Evolutionary conservation across 2,329 filamentous ascomycete genomes (phyloP).

Genomic region (Biscogniauxia marginata): DNA sequence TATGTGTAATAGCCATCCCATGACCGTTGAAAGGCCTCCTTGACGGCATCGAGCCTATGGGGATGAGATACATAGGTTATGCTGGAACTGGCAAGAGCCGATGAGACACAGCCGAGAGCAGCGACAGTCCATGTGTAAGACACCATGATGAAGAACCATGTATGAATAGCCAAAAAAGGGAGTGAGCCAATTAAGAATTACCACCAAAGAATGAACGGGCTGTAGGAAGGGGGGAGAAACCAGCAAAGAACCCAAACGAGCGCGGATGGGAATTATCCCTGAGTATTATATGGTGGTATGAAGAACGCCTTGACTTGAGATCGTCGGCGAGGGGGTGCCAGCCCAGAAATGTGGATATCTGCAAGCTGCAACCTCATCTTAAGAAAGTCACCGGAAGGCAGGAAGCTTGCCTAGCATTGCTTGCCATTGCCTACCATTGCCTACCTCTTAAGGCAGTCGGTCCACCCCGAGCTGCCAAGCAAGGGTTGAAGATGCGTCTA

Average conservation of each 20-base stretch:
- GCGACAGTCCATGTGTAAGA: constrained; percentile 19
- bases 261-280: constrained; percentile 3
- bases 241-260: constrained; percentile 3
- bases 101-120: constrained; percentile 21
- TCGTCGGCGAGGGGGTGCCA: background rate
- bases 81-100: constrained; percentile 18
- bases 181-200: constrained; percentile 12
- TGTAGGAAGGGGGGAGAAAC: constrained; percentile 9
- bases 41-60: constrained; percentile 58
- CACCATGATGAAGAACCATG: constrained; percentile 24
- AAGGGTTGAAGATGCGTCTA: background rate
- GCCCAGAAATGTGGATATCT: constrained; percentile 2
- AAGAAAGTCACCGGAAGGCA: no score
- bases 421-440: background rate
- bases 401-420: background rate
- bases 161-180: constrained; percentile 8
- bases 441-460: background rate
- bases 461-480: background rate
- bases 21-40: constrained; percentile 65
- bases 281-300: constrained; percentile 15
- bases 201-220: constrained; percentile 11
- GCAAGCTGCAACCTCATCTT: background rate
- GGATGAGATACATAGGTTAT: constrained; percentile 33
- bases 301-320: background rate
- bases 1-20: constrained; percentile 73